Evolutionary conservation across 2,329 filamentous ascomycete genomes (phyloP), one percentile per base, ranked within the genome.

Genomic region (Stemphylium lycopersici): DNA sequence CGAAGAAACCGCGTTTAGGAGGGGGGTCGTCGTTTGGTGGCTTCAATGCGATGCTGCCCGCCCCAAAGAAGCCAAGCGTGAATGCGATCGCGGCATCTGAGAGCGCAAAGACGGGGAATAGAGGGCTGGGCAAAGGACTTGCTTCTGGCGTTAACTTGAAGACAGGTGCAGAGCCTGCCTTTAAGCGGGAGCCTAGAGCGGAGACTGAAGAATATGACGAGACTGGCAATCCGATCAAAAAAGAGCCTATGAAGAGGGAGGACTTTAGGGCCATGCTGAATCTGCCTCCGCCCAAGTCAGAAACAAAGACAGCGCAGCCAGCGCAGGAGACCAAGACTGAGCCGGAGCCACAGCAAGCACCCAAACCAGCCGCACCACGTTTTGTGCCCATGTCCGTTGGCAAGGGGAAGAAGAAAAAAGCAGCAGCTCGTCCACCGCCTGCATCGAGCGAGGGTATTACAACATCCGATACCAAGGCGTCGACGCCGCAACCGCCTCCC

Each of bases 381-480:
- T 97, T 98, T 75, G 90, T 88, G 70, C 93, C 93, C 3, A 79
- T 97, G 33, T 96, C 93, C 1, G 92, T 97, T 12, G 85, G 87
- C 13, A 84, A 90, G 57, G 91, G 89, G 59, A 82, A 87, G 26
- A 84, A 84, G 59, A 74, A 71, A 59, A 63, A 69, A 37, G 49
- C 60, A 3, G 38, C 58, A 3, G 55, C 48, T 32, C 58, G 52
- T 15, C 44, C 66, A 26, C 45, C 43, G 15, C 44, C 43, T 26
- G 13, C 52, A 22, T 22, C 52, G 3, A 43, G 46, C 13, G 31
- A 41, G n/a, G 43, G 36, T 5, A 47, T 12, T 6, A 61, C 29
- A 5, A 7, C 45, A 26, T 8, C 59, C 6, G 34, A 37, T 37
- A 37, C 54, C 18, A 16, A n/a, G 5, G 26, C 22, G 8, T 18